Conservation (phyloP, 345 rosid genomes). For the Iberis pinnata region DNA sequence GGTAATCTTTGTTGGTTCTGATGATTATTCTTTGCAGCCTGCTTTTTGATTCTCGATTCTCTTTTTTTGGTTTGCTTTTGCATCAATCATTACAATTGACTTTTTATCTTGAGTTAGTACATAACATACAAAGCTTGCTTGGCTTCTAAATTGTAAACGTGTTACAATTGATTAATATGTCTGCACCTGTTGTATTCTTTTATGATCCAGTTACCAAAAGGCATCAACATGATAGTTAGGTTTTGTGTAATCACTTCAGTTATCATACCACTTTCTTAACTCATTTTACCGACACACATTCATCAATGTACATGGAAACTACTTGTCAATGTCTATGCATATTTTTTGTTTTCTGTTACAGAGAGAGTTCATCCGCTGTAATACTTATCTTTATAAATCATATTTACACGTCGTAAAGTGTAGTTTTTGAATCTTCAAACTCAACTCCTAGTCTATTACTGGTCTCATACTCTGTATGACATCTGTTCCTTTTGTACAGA, state of each 20-base stretch:
- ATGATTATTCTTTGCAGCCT: not conserved
- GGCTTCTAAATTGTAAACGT: too few relatives aligned
- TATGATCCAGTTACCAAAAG: too few relatives aligned
- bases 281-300: too few relatives aligned
- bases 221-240: too few relatives aligned
- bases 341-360: not conserved
- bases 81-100: too few relatives aligned
- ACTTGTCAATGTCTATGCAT: not conserved
- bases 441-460: not conserved
- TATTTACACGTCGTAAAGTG: not conserved
- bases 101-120: too few relatives aligned
- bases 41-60: not conserved
- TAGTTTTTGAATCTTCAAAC: not conserved
- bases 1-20: too few relatives aligned
- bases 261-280: too few relatives aligned
- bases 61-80: not conserved
- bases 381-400: not conserved
- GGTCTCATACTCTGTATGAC: not conserved
- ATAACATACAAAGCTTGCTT: too few relatives aligned
- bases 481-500: conserved; percentile 35
- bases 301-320: not conserved
- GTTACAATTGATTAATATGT: too few relatives aligned
- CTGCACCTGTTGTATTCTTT: too few relatives aligned
- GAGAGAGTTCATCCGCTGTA: conserved; percentile 10
- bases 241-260: too few relatives aligned